Evolutionary conservation across 805 yeast genomes (phyloP).

Genomic region (Nakazawaea anatomiae): DNA sequence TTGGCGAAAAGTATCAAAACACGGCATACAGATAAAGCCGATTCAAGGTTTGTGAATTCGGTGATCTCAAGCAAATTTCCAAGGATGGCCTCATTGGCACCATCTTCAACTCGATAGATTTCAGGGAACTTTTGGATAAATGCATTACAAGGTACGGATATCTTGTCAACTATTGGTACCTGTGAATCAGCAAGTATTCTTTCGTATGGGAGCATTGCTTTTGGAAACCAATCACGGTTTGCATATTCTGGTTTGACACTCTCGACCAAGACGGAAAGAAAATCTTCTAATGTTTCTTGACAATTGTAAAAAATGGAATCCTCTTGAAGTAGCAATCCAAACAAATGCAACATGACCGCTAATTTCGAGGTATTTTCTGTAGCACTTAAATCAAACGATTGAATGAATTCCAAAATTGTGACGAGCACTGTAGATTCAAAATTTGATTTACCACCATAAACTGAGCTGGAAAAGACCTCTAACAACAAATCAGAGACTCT

Average conservation of each 20-base stretch:
- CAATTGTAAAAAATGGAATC: slow-evolving; percentile 29
- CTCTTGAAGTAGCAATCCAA: slow-evolving; percentile 36
- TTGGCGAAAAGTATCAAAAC: slow-evolving; percentile 49
- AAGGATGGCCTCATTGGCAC: slow-evolving; percentile 30
- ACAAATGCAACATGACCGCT: slow-evolving; percentile 35
- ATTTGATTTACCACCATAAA: slow-evolving; percentile 24
- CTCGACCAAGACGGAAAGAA: slow-evolving; percentile 29
- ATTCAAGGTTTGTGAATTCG: slow-evolving; percentile 33
- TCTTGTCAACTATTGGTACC: slow-evolving; percentile 38
- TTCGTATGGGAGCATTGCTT: slow-evolving; percentile 50
- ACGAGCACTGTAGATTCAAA: slow-evolving; percentile 31
- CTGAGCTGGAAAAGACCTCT: slow-evolving; percentile 26
- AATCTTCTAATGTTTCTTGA: slow-evolving; percentile 26
- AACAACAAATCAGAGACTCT: slow-evolving; percentile 33
- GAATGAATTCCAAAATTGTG: slow-evolving; percentile 28
- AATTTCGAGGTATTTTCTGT: slow-evolving; percentile 22
- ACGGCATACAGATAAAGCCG: slow-evolving; percentile 51
- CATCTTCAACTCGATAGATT: slow-evolving; percentile 17
- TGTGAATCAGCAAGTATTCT: slow-evolving; percentile 45
- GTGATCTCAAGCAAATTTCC: slow-evolving; percentile 34
- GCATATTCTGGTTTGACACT: slow-evolving; percentile 30
- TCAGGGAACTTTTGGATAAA: slow-evolving; percentile 14
- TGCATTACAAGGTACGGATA: slow-evolving; percentile 11
- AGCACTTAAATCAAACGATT: slow-evolving; percentile 25
- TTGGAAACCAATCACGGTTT: slow-evolving; percentile 52